phyloP scores from a whole-genome alignment of 2,329 filamentous ascomycete species.

The Lecanicillium sp. region DNA sequence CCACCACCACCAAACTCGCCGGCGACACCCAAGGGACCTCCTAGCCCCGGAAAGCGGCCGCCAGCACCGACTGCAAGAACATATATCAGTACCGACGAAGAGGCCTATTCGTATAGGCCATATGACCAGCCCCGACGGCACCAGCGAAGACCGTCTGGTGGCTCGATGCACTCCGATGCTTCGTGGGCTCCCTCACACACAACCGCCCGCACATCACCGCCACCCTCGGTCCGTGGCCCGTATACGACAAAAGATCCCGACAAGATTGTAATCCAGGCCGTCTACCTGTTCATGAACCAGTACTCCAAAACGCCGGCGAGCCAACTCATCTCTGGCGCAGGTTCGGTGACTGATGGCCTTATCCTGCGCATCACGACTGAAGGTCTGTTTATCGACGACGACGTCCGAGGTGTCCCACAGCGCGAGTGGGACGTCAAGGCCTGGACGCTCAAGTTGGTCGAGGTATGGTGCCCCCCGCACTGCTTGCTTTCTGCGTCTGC shows the following conservation, averaged over 20 bases:
- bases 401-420: constrained; percentile 83
- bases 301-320: constrained; percentile 86
- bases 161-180: constrained; percentile 70
- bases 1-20: constrained; percentile 32
- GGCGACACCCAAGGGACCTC: constrained; percentile 14
- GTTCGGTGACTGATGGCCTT: constrained; percentile 82
- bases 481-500: constrained; percentile 39
- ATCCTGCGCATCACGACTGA: constrained; percentile 89
- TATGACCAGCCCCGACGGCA: constrained; percentile 62
- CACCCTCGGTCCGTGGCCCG: constrained; percentile 66
- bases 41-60: constrained; percentile 30
- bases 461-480: constrained; percentile 73
- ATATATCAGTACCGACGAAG: constrained; percentile 54
- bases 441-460: constrained; percentile 89
- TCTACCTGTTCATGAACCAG: constrained; percentile 86
- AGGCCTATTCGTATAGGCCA: constrained; percentile 66
- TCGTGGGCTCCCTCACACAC: constrained; percentile 82
- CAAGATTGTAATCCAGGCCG: constrained; percentile 92
- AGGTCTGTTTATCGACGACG: constrained; percentile 94
- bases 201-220: constrained; percentile 76
- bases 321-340: constrained; percentile 77
- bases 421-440: constrained; percentile 98
- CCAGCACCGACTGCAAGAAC: constrained; percentile 47
- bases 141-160: constrained; percentile 54
- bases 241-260: constrained; percentile 87